Evolutionary conservation across 768 basidiomycete genomes (phyloP).

Genomic region (Auricularia auricula-judae): DNA sequence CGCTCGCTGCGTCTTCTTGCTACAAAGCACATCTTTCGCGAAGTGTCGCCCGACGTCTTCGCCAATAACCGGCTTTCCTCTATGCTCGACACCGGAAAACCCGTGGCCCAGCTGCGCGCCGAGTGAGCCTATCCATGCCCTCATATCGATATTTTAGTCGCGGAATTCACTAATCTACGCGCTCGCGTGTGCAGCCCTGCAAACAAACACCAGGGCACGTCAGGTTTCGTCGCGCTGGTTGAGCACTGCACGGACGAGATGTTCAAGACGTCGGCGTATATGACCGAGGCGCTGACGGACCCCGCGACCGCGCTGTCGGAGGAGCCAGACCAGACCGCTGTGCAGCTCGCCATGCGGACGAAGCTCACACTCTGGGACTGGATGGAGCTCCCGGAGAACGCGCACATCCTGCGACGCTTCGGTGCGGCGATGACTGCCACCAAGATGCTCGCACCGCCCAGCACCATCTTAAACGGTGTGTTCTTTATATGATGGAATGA

Average conservation of each 20-base stretch:
- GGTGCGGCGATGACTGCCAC: slow-evolving; percentile 19
- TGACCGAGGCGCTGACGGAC: slow-evolving; percentile 14
- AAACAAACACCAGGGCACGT: slow-evolving; percentile 14
- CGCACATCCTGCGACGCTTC: slow-evolving; percentile 17
- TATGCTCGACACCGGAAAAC: slow-evolving; percentile 3
- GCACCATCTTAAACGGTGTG: background rate
- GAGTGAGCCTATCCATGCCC: background rate
- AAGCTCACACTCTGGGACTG: slow-evolving; percentile 18
- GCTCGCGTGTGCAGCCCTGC: background rate
- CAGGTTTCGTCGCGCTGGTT: slow-evolving; percentile 15
- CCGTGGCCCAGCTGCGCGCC: background rate
- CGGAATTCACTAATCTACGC: background rate
- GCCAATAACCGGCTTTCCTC: too few species aligned
- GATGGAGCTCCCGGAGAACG: slow-evolving; percentile 18
- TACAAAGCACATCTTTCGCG: too few species aligned
- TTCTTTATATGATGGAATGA: background rate
- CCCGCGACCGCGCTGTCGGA: slow-evolving; percentile 12
- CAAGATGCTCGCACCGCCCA: background rate
- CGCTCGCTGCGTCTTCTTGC: slow-evolving; percentile 18
- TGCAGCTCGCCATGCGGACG: slow-evolving; percentile 16
- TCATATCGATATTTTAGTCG: background rate
- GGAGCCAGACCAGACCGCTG: slow-evolving; percentile 16
- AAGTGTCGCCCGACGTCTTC: too few species aligned
- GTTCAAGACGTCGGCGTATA: slow-evolving; percentile 12
- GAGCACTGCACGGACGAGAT: slow-evolving; percentile 15